Evolutionary conservation across 2,329 filamentous ascomycete genomes (phyloP).

Genomic region (Plenodomus biglobosus): DNA sequence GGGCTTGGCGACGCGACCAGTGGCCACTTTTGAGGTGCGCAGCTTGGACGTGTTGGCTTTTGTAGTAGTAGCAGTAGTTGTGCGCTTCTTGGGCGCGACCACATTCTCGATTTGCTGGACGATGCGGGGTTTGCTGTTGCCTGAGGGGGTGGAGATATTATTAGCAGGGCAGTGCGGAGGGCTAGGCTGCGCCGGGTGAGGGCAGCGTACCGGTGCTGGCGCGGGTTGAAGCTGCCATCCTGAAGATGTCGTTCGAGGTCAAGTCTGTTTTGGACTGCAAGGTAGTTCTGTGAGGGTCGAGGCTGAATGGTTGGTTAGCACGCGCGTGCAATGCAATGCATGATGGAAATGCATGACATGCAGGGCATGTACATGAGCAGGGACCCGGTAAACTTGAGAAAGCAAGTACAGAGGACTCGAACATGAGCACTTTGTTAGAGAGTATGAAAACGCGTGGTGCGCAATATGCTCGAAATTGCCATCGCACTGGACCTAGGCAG

Average conservation of each 20-base stretch:
- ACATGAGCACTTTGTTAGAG: no score
- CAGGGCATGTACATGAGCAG: no score
- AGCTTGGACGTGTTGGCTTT: conserved; percentile 43
- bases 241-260: not conserved
- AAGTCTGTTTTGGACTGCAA: not conserved
- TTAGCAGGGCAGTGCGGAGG: no score
- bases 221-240: conserved; percentile 31
- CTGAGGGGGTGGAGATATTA: not conserved
- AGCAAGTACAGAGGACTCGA: no score
- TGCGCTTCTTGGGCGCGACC: conserved; percentile 43
- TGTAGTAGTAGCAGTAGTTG: conserved; percentile 27
- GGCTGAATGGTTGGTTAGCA: no score
- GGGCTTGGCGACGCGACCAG: conserved; percentile 30
- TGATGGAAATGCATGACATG: no score
- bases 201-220: conserved; percentile 35
- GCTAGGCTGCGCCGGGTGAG: not conserved
- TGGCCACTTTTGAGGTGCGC: conserved; percentile 24
- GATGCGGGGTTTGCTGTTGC: conserved; percentile 54
- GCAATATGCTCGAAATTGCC: no score
- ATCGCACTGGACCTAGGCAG: no score
- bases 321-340: no score
- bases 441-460: no score
- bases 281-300: no score
- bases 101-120: conserved; percentile 54
- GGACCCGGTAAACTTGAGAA: no score